These are phyloP conservation scores for Avena atlantica DNA, from an alignment of 176 grass and related monocot genomes.

Conservation along the genomic window DNA sequence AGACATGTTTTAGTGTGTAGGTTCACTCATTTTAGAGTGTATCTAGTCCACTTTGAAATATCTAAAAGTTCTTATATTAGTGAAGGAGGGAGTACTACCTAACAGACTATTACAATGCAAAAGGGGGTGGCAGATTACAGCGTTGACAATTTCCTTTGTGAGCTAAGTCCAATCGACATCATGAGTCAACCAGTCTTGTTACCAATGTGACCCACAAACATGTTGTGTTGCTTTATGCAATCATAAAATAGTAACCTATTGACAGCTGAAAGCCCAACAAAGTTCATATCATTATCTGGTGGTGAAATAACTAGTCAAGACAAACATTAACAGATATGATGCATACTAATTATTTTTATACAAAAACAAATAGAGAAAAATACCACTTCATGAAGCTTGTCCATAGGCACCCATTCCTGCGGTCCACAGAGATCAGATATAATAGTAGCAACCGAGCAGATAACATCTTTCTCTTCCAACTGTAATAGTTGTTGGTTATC, in stretches of 20 bases:
- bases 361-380: conserved; percentile 13
- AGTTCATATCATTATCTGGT: neutral
- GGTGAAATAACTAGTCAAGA: neutral
- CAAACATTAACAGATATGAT: conserved; percentile 13
- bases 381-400: conserved; percentile 81
- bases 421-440: conserved; percentile 71
- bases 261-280: neutral
- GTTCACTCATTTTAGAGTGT: too few species aligned
- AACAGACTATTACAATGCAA: neutral
- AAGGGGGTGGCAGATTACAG: neutral
- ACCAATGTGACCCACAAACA: neutral
- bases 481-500: conserved; percentile 74
- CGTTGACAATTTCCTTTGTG: neutral
- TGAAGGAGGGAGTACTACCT: neutral
- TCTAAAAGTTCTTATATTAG: too few species aligned
- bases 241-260: neutral
- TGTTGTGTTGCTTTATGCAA: neutral
- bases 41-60: too few species aligned
- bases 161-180: neutral
- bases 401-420: conserved; percentile 72
- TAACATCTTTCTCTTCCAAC: conserved; percentile 94
- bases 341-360: neutral
- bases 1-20: too few species aligned
- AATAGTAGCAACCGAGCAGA: conserved; percentile 73
- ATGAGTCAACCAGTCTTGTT: neutral